phyloP scores from a whole-genome alignment of 176 grass and related monocot species.

The Carex scoparia region DNA sequence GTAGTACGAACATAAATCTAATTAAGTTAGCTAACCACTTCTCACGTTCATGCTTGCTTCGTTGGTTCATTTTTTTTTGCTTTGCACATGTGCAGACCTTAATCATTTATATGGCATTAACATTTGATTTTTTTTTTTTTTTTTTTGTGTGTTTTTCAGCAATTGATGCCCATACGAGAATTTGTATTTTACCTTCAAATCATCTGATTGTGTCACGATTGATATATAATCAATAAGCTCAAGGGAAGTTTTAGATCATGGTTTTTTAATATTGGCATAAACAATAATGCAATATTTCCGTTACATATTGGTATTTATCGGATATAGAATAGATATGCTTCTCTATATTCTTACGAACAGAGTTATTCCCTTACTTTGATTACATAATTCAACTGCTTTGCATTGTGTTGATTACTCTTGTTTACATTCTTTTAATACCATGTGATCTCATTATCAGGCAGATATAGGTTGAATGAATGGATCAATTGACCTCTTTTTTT shows the following conservation, averaged over 20 bases:
- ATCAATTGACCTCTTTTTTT: too few relatives aligned
- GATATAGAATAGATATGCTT: too few relatives aligned
- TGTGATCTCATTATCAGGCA: too few relatives aligned
- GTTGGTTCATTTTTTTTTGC: background rate
- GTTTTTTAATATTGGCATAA: background rate
- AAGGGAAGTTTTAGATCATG: background rate
- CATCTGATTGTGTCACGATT: background rate
- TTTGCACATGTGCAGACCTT: constrained; percentile 21
- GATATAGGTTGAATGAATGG: too few relatives aligned
- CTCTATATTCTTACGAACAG: too few relatives aligned
- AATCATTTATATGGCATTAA: constrained; percentile 10
- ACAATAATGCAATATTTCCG: too few relatives aligned
- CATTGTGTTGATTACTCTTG: background rate
- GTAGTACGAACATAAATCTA: background rate
- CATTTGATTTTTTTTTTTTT: background rate
- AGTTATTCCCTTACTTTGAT: too few relatives aligned
- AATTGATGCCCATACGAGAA: background rate
- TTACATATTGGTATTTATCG: too few relatives aligned
- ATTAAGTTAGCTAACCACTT: background rate
- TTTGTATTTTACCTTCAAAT: background rate
- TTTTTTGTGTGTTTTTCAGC: background rate
- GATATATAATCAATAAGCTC: background rate
- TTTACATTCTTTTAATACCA: background rate
- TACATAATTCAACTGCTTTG: too few relatives aligned
- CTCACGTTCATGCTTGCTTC: constrained; percentile 7